Conservation (phyloP, 2,329 filamentous ascomycete genomes). For the Helicocarpus griseus region DNA sequence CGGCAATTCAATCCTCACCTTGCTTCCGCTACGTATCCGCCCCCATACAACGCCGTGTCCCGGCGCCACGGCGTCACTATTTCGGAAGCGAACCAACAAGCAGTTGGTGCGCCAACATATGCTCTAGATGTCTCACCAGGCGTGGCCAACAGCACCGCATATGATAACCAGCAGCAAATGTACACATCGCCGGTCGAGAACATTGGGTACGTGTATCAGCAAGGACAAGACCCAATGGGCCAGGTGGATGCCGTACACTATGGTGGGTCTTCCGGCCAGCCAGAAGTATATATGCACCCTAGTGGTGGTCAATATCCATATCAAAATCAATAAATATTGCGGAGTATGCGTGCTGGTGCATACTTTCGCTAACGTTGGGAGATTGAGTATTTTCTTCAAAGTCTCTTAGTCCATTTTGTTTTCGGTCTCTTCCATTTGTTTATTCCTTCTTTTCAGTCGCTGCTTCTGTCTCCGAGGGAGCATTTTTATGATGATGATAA, state of each 20-base stretch:
- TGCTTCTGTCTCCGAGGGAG: too few species aligned
- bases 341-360: background rate
- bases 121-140: conserved; percentile 18
- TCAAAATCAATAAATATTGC: background rate
- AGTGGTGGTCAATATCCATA: conserved; percentile 3
- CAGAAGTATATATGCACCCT: background rate
- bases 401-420: too few species aligned
- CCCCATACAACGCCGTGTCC: conserved; percentile 11
- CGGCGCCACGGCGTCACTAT: conserved; percentile 9
- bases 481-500: too few species aligned
- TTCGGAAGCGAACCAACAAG: conserved; percentile 18
- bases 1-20: conserved; percentile 7
- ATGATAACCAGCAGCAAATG: conserved; percentile 16
- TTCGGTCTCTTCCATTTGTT: background rate
- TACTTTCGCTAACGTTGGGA: too few species aligned
- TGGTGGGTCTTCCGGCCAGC: background rate
- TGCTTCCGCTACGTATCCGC: conserved; percentile 16
- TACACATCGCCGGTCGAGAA: conserved; percentile 18
- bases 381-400: too few species aligned
- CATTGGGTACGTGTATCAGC: conserved; percentile 1
- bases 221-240: background rate
- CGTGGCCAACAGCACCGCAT: conserved; percentile 15
- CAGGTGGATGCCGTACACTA: background rate
- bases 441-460: background rate
- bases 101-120: conserved; percentile 15